These are phyloP conservation scores for Cladosporium sp. DNA, from an alignment of 2,329 filamentous ascomycete species.

Conservation along the genomic window DNA sequence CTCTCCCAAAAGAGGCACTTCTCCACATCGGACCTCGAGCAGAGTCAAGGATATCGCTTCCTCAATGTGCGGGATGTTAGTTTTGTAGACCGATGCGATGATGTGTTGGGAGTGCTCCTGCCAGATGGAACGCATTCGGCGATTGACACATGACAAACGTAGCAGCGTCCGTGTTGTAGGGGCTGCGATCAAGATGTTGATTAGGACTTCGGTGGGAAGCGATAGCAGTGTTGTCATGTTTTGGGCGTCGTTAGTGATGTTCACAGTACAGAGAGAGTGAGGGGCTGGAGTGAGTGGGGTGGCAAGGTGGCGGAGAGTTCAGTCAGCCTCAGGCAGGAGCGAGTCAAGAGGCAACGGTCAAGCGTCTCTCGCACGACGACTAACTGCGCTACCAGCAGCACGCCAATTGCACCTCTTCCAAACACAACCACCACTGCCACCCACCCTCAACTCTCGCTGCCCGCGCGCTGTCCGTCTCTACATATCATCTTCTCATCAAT, in stretches of 20 bases:
- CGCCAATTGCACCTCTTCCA: conserved; percentile 1
- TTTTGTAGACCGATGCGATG: not conserved
- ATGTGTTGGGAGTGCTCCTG: not conserved
- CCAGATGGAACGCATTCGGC: not conserved
- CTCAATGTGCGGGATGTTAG: not conserved
- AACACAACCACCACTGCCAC: not conserved
- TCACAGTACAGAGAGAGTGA: too few relatives aligned
- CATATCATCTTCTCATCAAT: too few relatives aligned
- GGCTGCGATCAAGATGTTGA: not conserved
- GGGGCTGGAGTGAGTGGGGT: not conserved
- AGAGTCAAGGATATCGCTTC: not conserved
- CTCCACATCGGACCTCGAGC: not conserved
- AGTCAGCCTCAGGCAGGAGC: not conserved
- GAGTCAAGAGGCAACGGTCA: not conserved
- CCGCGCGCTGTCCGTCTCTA: conserved; percentile 5
- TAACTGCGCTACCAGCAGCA: not conserved
- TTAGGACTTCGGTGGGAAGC: not conserved
- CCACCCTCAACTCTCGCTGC: conserved; percentile 6
- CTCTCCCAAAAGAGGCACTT: not conserved
- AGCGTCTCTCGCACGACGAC: not conserved
- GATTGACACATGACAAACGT: not conserved
- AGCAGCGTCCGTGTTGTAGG: not conserved
- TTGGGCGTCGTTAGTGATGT: too few relatives aligned
- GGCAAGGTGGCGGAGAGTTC: too few relatives aligned
- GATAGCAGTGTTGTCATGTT: not conserved